These are phyloP conservation scores for Lachancea cidri DNA, from an alignment of 805 yeast species.

Conservation along the genomic window DNA sequence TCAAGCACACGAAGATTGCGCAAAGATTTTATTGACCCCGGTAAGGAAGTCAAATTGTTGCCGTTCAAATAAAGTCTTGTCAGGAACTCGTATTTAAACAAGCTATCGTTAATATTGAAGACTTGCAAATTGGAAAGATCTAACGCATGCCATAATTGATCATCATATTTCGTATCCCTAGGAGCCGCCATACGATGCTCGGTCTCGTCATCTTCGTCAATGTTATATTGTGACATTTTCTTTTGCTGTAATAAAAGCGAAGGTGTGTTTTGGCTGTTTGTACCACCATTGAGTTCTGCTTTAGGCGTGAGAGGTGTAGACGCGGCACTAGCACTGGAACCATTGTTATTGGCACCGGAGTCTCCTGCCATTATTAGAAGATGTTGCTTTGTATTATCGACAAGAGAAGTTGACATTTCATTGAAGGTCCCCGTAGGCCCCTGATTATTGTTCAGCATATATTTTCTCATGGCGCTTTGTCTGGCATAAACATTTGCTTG, in stretches of 20 bases:
- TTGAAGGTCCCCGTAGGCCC: slow-evolving; percentile 12
- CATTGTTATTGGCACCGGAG: slow-evolving; percentile 7
- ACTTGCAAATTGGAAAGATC: slow-evolving; percentile 91
- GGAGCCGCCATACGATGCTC: slow-evolving; percentile 23
- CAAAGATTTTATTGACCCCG: slow-evolving; percentile 62
- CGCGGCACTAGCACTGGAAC: slow-evolving; percentile 20
- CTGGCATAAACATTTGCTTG: slow-evolving; percentile 35
- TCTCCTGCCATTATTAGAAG: slow-evolving; percentile 30
- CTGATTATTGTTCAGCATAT: slow-evolving; percentile 24
- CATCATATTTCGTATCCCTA: slow-evolving; percentile 37
- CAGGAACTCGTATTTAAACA: slow-evolving; percentile 77
- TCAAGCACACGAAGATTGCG: slow-evolving; percentile 77
- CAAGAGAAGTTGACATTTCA: slow-evolving; percentile 26
- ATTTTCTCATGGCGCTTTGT: slow-evolving; percentile 35
- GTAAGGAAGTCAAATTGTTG: slow-evolving; percentile 66
- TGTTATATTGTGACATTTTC: slow-evolving; percentile 37
- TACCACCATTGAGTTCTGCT: slow-evolving; percentile 23
- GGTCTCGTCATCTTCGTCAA: slow-evolving; percentile 52
- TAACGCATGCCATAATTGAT: slow-evolving; percentile 90
- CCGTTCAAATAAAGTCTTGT: slow-evolving; percentile 85
- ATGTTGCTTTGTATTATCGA: slow-evolving; percentile 30
- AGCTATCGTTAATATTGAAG: slow-evolving; percentile 58
- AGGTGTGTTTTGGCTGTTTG: slow-evolving; percentile 24
- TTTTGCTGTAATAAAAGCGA: slow-evolving; percentile 35
- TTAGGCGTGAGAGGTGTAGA: slow-evolving; percentile 33